phyloP scores from a whole-genome alignment of 1,284 basidiomycete species.

The Melanopsichium pennsylvanicum region DNA sequence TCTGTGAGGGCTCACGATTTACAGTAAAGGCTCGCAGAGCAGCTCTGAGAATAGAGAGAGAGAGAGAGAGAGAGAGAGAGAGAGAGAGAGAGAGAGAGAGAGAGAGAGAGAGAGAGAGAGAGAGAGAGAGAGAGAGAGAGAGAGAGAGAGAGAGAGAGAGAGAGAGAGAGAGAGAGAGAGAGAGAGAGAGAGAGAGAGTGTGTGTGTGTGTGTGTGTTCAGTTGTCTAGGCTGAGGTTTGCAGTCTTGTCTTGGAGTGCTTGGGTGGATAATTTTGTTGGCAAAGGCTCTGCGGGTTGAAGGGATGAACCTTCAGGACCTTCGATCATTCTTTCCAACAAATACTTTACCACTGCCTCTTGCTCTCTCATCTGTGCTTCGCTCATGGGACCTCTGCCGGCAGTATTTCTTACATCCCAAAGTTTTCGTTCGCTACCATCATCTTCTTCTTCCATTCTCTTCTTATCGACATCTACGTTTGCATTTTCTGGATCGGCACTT shows the following conservation, averaged over 20 bases:
- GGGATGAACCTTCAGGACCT: constrained; percentile 22
- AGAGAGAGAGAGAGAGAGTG: too few species aligned
- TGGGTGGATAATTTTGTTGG: constrained; percentile 7
- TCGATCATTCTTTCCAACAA: constrained; percentile 54
- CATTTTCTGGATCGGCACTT: constrained; percentile 8
- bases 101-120: too few species aligned
- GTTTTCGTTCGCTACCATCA: constrained; percentile 48
- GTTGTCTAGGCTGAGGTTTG: constrained; percentile 22
- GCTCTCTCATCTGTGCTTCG: constrained; percentile 63
- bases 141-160: too few species aligned
- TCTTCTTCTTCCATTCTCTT: too few species aligned
- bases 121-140: too few species aligned
- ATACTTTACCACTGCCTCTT: constrained; percentile 60
- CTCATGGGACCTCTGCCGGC: constrained; percentile 63
- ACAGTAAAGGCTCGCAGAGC: too few species aligned
- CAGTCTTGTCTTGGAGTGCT: constrained; percentile 17
- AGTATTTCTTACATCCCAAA: constrained; percentile 63
- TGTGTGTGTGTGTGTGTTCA: too few species aligned
- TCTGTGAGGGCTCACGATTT: too few species aligned
- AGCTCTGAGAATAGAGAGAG: too few species aligned
- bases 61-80: too few species aligned
- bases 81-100: too few species aligned
- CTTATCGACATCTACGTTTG: constrained; percentile 10
- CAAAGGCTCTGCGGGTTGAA: constrained; percentile 24
- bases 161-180: too few species aligned